Percentiles rank a stretch among this genome's conserved stretches.
Evolutionary conservation across 495 filamentous ascomycete genomes (phyloP).

Genomic region (Aspergillus baeticus): DNA sequence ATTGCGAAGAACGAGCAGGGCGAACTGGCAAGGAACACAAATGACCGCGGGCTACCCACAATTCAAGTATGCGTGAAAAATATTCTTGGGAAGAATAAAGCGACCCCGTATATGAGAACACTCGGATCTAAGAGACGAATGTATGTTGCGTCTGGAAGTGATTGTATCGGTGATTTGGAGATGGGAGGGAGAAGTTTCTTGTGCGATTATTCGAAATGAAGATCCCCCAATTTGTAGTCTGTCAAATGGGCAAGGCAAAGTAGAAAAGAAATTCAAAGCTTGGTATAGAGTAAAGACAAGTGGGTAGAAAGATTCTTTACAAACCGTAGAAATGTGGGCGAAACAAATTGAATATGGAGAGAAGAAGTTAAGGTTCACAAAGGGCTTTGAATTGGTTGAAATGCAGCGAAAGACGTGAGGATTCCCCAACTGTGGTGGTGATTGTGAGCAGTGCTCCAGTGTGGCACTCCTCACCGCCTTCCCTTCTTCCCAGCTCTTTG

Average conservation of each 20-base stretch:
- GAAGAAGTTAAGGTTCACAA: constrained; percentile 6
- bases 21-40: constrained; percentile 2
- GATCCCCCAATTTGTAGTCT: too few relatives aligned
- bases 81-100: constrained; percentile 20
- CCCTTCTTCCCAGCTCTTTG: neutral
- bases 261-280: neutral
- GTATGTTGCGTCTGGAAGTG: constrained; percentile 11
- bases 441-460: neutral
- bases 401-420: neutral
- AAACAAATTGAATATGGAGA: constrained; percentile 12
- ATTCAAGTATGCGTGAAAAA: constrained; percentile 31
- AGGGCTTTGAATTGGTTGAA: constrained; percentile 3
- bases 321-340: neutral
- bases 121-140: constrained; percentile 16
- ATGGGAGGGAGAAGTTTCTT: constrained; percentile 28
- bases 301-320: constrained; percentile 1
- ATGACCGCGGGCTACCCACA: constrained; percentile 27
- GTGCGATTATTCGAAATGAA: constrained; percentile 26
- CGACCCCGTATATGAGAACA: constrained; percentile 11
- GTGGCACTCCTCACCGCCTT: neutral
- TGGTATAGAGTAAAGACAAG: neutral
- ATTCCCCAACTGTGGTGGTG: constrained; percentile 3
- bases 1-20: neutral
- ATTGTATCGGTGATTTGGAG: constrained; percentile 12
- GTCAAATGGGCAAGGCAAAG: constrained; percentile 1